Evolutionary conservation across 352 stramenopile species (phyloP), one percentile per base, ranked within the genome.

Genomic region (Pythium vanterpoolii): DNA sequence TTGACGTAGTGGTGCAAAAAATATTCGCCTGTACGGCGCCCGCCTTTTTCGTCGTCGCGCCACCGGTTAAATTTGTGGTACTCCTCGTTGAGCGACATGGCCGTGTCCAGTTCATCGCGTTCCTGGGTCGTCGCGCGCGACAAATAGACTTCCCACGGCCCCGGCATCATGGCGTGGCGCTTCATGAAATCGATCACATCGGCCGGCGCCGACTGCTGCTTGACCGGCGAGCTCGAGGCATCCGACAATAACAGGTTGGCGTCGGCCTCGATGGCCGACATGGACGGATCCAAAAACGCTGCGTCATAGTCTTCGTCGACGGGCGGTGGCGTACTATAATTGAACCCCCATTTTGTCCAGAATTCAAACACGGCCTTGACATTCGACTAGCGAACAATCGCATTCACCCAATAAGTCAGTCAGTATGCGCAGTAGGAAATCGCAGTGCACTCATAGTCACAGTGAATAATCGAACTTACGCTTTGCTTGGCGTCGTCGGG

Each of bases 1-100:
- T 90, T 90, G 19, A 90, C 73, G 52, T 95, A 95, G 39, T 92
- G 81, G 51, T 93, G 78, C 54, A 95, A 44, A 57, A 95, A 95
- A 58, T 90, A 80, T 56, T 95, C 85, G 52, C 79, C 83, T 51
- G 71, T 79, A 26, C 76, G 69, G 52, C 82, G 69, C 21, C 79
- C 76, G 38, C 80, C 77, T 55, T 90, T 93, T 27, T 93, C 83
- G 0, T 77, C 75, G 18, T 78, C 63, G 55, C 89, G 71, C 79
- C 81, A 90, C 36, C 86, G 77, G 50, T 93, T 90, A 21, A 86
- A 91, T 14, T 76, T 77, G 43, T 79, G 84, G 64, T 95, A 93
- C 45, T 82, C 78, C 30, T 76, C 82, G 34, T 95, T 95, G 23
- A 91, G 58, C 52, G 75, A 75, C 31, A 88, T 69, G 13, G 79